phyloP scores from a whole-genome alignment of 1,284 basidiomycete species.

The Abortiporus biennis region DNA sequence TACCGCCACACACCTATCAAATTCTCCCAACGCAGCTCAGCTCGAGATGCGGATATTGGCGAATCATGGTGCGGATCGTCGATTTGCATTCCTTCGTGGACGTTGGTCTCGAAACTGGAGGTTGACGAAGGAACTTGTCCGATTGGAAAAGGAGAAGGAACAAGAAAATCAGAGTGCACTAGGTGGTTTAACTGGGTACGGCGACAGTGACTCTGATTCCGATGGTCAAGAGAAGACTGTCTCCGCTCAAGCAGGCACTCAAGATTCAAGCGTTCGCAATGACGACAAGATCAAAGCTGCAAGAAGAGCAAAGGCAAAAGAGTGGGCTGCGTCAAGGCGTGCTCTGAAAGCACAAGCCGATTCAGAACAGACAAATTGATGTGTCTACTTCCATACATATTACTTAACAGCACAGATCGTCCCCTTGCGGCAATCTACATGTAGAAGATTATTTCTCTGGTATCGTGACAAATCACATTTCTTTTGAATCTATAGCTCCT shows the following conservation, averaged over 20 bases:
- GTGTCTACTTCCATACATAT: too few species aligned
- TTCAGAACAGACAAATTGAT: background rate
- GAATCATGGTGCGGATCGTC: slow-evolving; percentile 66
- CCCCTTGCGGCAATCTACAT: too few species aligned
- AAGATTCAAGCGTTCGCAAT: background rate
- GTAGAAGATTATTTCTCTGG: too few species aligned
- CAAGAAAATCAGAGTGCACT: slow-evolving; percentile 29
- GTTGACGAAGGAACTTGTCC: slow-evolving; percentile 36
- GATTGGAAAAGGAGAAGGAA: slow-evolving; percentile 27
- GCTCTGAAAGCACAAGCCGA: slow-evolving; percentile 8
- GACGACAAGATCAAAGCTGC: slow-evolving; percentile 36
- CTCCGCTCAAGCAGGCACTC: background rate
- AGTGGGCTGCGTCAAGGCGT: slow-evolving; percentile 48
- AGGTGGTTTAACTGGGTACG: slow-evolving; percentile 52
- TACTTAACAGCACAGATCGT: too few species aligned
- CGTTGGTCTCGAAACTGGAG: slow-evolving; percentile 65
- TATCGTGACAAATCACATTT: too few species aligned
- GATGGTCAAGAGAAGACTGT: slow-evolving; percentile 6
- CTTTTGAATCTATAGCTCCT: too few species aligned
- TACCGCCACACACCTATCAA: slow-evolving; percentile 62
- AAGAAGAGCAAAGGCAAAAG: slow-evolving; percentile 44
- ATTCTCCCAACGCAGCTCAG: slow-evolving; percentile 69
- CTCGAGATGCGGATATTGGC: slow-evolving; percentile 86
- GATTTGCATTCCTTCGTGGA: slow-evolving; percentile 77
- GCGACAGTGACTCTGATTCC: slow-evolving; percentile 38